These are phyloP conservation scores for Yamadazyma kanchanaburiensis DNA, from an alignment of 1,139 yeast species.

Conservation along the genomic window DNA sequence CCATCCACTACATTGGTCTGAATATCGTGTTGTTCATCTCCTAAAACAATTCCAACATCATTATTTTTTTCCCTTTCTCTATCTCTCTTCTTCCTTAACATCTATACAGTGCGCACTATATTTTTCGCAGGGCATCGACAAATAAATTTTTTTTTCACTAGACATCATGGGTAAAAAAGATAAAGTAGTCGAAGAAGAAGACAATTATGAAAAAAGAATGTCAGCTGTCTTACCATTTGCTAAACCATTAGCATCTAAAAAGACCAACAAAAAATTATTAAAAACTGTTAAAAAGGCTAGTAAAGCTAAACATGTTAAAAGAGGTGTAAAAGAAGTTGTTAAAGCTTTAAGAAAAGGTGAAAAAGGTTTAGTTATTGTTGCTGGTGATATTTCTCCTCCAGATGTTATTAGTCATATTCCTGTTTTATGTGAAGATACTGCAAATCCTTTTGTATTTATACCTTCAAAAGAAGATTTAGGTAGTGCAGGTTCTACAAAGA, in stretches of 20 bases:
- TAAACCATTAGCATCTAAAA: slow-evolving; percentile 92
- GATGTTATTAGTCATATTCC: slow-evolving; percentile 98
- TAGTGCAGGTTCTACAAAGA: slow-evolving; percentile 97
- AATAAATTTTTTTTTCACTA: slow-evolving; percentile 4
- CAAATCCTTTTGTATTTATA: slow-evolving; percentile 87
- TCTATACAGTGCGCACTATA: not conserved
- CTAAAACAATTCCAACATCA: too few relatives aligned
- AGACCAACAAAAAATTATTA: slow-evolving; percentile 89
- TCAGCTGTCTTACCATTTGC: slow-evolving; percentile 93
- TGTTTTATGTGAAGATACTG: slow-evolving; percentile 89
- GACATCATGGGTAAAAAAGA: slow-evolving; percentile 45
- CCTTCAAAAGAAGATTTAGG: slow-evolving; percentile 99
- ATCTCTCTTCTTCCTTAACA: not conserved
- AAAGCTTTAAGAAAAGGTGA: slow-evolving; percentile 97
- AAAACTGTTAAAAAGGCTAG: slow-evolving; percentile 97
- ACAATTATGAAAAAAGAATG: slow-evolving; percentile 88
- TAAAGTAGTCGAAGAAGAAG: slow-evolving; percentile 47
- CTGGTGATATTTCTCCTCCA: slow-evolving; percentile 97
- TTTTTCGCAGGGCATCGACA: slow-evolving; percentile 3
- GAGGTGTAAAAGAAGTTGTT: slow-evolving; percentile 99
- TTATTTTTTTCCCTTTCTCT: not conserved
- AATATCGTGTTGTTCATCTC: too few relatives aligned
- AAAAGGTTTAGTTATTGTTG: slow-evolving; percentile 92
- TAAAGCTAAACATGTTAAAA: slow-evolving; percentile 95
- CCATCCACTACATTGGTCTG: too few relatives aligned